phyloP scores from a whole-genome alignment of 768 basidiomycete species.

The Boletus sp. region DNA sequence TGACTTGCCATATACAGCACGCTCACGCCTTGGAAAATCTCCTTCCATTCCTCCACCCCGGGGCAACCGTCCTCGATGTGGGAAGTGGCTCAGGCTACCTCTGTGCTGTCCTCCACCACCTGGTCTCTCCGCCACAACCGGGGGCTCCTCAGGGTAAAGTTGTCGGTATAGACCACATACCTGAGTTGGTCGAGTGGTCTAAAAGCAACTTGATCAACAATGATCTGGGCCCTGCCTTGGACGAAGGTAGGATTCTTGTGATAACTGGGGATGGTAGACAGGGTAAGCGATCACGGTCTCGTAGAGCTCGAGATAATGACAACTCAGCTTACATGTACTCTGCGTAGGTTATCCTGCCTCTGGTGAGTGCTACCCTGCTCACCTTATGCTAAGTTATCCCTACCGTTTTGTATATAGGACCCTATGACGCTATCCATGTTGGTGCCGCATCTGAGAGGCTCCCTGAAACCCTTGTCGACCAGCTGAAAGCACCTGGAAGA shows the following conservation, averaged over 20 bases:
- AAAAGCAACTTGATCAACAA: slow-evolving; percentile 63
- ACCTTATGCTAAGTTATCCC: background rate
- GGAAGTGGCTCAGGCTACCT: slow-evolving; percentile 89
- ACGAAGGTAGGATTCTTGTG: slow-evolving; percentile 56
- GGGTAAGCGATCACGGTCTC: slow-evolving; percentile 39
- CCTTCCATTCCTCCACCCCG: slow-evolving; percentile 64
- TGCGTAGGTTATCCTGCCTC: slow-evolving; percentile 35
- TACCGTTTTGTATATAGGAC: slow-evolving; percentile 40
- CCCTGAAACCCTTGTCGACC: slow-evolving; percentile 69
- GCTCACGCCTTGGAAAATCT: slow-evolving; percentile 82
- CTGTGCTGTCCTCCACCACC: slow-evolving; percentile 73
- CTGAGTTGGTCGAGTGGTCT: slow-evolving; percentile 71
- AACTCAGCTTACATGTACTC: background rate
- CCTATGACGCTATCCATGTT: slow-evolving; percentile 87
- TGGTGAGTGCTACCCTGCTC: slow-evolving; percentile 24
- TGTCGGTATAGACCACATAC: slow-evolving; percentile 90
- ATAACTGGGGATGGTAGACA: slow-evolving; percentile 76
- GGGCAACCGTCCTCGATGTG: slow-evolving; percentile 80
- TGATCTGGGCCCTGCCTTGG: slow-evolving; percentile 53
- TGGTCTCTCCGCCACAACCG: slow-evolving; percentile 41
- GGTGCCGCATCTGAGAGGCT: slow-evolving; percentile 84
- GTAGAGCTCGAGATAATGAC: background rate
- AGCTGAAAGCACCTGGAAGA: slow-evolving; percentile 69
- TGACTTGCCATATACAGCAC: slow-evolving; percentile 48
- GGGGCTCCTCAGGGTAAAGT: slow-evolving; percentile 48